These are phyloP conservation scores for Phytopythium cucurbitacearum DNA, from an alignment of 352 stramenopile species.

Conservation along the genomic window DNA sequence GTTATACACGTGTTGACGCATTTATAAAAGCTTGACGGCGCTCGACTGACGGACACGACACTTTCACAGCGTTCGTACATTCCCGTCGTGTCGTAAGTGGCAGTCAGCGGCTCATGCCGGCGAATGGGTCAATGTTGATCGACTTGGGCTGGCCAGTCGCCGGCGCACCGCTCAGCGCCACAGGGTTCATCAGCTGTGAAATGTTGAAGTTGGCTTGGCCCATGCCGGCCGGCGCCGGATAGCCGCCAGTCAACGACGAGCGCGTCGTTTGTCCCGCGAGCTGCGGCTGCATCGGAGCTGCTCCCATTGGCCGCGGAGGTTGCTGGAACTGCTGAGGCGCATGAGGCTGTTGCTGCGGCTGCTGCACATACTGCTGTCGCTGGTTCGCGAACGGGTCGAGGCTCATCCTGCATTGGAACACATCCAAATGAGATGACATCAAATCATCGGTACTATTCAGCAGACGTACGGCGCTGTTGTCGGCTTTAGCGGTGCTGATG, in stretches of 20 bases:
- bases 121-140: conserved; percentile 85
- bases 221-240: conserved; percentile 12
- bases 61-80: neutral
- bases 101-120: conserved; percentile 34
- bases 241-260: conserved; percentile 12
- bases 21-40: neutral
- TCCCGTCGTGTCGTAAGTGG: neutral
- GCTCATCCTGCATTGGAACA: conserved; percentile 26
- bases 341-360: conserved; percentile 15
- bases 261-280: conserved; percentile 16
- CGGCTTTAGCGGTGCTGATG: conserved; percentile 42
- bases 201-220: conserved; percentile 75
- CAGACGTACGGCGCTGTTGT: conserved; percentile 16
- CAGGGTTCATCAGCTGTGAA: conserved; percentile 79
- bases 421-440: neutral
- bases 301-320: conserved; percentile 9
- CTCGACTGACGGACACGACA: neutral
- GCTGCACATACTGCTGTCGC: conserved; percentile 15
- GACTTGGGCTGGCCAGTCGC: conserved; percentile 42
- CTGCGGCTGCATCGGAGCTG: conserved; percentile 23
- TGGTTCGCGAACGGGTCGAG: conserved; percentile 42
- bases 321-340: conserved; percentile 15
- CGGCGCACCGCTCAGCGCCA: conserved; percentile 42
- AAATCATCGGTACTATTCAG: neutral
- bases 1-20: neutral